Evolutionary conservation across 208 protist genomes (phyloP).

Genomic region (Leishmania tropica): DNA sequence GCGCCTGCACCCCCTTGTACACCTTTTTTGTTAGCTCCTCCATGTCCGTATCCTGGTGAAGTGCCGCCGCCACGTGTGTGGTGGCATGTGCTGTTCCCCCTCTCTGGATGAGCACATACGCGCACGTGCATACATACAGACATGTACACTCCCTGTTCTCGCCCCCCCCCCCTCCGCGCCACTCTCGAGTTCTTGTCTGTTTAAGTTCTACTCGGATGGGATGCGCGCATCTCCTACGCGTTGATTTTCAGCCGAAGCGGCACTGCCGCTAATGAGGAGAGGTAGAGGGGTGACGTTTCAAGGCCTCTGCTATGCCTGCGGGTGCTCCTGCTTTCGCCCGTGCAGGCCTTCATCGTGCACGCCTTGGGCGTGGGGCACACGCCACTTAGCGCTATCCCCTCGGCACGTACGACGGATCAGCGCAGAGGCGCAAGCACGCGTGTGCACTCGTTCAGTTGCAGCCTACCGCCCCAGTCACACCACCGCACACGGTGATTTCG

Average conservation of each 20-base stretch:
- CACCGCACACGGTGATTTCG: not conserved
- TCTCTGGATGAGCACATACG: not conserved
- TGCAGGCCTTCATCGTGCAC: not conserved
- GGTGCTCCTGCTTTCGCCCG: constrained; percentile 14
- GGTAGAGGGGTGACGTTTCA: not conserved
- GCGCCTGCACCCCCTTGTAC: not conserved
- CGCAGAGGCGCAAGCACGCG: too few relatives aligned
- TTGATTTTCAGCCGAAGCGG: not conserved
- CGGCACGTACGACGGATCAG: too few relatives aligned
- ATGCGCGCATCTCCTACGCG: not conserved
- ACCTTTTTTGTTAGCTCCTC: not conserved
- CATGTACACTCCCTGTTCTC: not conserved
- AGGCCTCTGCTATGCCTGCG: not conserved
- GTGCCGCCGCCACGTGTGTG: not conserved
- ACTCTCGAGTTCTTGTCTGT: not conserved
- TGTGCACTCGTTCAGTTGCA: too few relatives aligned
- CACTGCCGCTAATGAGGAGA: not conserved
- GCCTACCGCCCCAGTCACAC: not conserved
- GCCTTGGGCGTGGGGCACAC: not conserved
- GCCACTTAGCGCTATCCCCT: too few relatives aligned
- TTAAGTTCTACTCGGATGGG: not conserved
- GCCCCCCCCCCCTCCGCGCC: not conserved
- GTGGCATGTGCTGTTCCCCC: not conserved
- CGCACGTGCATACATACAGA: not conserved
- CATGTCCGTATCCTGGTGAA: not conserved